Percentiles rank a stretch among this genome's conserved stretches.
Evolutionary conservation across 371 early-diverging fungal genomes (phyloP).

Genomic region (Lichtheimia ornata): DNA sequence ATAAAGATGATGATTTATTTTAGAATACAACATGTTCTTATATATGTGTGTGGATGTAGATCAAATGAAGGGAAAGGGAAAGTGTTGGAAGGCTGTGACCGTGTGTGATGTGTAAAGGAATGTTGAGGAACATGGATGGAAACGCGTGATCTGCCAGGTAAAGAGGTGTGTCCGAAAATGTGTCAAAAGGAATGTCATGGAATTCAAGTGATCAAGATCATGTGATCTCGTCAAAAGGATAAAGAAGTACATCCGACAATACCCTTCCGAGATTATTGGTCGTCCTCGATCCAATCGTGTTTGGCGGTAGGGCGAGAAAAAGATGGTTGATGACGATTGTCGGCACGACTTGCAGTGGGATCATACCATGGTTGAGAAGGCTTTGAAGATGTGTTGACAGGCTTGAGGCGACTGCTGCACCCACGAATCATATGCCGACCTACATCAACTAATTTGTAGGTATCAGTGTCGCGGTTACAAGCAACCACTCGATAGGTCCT

Average conservation of each 20-base stretch:
- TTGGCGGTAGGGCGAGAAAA: not conserved
- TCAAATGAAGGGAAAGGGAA: not conserved
- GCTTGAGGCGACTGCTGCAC: not conserved
- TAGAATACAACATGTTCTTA: not conserved
- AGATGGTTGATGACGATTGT: not conserved
- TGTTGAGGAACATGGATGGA: not conserved
- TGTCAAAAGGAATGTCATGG: not conserved
- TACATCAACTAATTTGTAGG: too few species aligned
- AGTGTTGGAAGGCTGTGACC: not conserved
- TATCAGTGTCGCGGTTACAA: not conserved
- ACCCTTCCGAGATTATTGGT: conserved; percentile 13
- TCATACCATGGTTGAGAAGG: not conserved
- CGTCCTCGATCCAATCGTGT: conserved; percentile 12
- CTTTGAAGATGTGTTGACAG: not conserved
- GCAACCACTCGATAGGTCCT: conserved; percentile 6
- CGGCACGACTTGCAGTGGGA: not conserved
- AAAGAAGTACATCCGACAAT: conserved; percentile 6
- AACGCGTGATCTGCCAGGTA: too few species aligned
- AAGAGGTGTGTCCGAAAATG: too few species aligned
- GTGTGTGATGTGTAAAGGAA: not conserved
- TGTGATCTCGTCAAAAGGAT: not conserved
- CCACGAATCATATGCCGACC: conserved; percentile 9
- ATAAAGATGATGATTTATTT: conserved; percentile 1
- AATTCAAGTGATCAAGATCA: not conserved
- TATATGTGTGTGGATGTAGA: not conserved